Evolutionary conservation across 139 green algal genomes (phyloP).

Genomic region (Dunaliella primolecta): DNA sequence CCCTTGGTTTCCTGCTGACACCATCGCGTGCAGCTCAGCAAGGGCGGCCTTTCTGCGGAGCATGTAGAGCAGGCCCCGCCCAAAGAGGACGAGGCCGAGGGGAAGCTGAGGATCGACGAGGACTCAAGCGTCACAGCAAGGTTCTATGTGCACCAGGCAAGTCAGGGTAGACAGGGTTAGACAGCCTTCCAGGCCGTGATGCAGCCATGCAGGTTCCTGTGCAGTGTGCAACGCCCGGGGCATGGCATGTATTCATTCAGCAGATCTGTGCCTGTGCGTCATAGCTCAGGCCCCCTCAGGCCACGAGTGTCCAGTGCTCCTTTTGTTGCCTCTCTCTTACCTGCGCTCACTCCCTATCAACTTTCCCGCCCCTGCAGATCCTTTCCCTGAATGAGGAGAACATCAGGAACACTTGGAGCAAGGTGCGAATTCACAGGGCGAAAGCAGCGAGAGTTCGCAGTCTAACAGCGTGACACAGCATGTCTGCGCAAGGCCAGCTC

Average conservation of each 20-base stretch:
- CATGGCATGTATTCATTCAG: no score
- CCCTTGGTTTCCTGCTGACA: background rate
- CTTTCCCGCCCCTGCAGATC: constrained; percentile 82
- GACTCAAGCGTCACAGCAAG: background rate
- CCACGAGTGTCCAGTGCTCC: constrained; percentile 25
- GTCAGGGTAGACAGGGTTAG: background rate
- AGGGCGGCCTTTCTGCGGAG: background rate
- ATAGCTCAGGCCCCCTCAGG: background rate
- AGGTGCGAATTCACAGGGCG: constrained; percentile 39
- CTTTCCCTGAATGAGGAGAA: constrained; percentile 68
- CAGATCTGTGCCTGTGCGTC: constrained; percentile 13
- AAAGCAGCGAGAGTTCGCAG: background rate
- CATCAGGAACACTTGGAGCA: constrained; percentile 69
- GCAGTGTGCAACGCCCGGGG: no score
- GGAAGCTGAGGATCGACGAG: background rate
- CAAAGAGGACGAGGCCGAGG: background rate
- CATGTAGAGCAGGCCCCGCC: background rate
- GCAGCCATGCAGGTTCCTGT: no score
- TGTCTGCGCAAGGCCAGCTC: no score
- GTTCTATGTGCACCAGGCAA: constrained; percentile 7
- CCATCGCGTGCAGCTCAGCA: background rate
- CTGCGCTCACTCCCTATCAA: no score
- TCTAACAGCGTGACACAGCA: no score
- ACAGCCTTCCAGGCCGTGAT: background rate
- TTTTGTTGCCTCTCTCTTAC: no score